Evolutionary conservation across 148 eudicot species (phyloP), one percentile per base, ranked within the genome.

Genomic region (Fagopyrum esculentum): DNA sequence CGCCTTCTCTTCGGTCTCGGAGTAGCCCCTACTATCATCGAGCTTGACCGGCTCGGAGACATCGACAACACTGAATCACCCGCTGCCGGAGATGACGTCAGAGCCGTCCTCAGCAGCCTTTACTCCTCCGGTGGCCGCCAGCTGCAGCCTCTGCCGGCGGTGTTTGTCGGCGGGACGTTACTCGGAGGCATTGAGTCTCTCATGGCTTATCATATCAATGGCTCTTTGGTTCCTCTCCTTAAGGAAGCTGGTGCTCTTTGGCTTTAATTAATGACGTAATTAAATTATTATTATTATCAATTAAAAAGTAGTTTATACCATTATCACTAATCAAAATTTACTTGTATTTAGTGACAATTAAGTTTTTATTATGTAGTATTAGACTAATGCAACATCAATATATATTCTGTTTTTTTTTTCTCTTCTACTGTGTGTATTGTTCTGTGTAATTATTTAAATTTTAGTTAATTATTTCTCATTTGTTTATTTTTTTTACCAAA

Each of bases 1-100:
- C 92, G 84, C 55, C 90, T 90, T 7, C 89, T 90, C 44, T 71
- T 85, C n/a, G 75, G 92, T 69, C 95, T 90, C 9, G 95, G 95
- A 0, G 95, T 84, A 1, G 92, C 87, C 0, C 95, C 95, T 3
- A 79, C 89, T 6, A 75, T 90, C 12, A 69, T 88, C 4, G 90
- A 90, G 72, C 82, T 90, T 43, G 87, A 85, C 77, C 69, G 22
- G 0, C 29, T n/a, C 40, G 40, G 40, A 7, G 81, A 82, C 9
- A 72, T 54, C 5, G 71, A 80, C 4, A 19, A 60, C 66, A 1
- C 2, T 4, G 69, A 63, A 1, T 52, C 57, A 15, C 40, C 40
- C 40, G 57, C 57, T 3, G 63, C 63, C 10, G 11, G 63, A 17
- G 69, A 63, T 10, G 43, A 63, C 16, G 43, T 63, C 16, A 11